Conservation (phyloP, 495 filamentous ascomycete genomes). For the Aspergillus steynii region DNA sequence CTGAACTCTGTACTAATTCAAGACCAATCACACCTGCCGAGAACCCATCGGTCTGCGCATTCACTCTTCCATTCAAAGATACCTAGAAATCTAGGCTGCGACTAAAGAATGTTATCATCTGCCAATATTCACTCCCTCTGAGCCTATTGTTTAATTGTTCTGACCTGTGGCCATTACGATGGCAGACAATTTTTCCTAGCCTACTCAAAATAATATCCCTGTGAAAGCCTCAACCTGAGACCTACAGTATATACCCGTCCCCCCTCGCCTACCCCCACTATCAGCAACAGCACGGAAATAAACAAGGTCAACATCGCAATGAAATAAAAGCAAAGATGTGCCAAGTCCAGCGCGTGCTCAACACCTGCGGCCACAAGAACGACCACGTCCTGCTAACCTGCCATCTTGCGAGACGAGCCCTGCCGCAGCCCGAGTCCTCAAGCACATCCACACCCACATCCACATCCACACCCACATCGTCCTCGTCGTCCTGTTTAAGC, state of each 20-base stretch:
- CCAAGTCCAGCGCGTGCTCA: slow-evolving; percentile 21
- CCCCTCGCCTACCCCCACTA: neutral
- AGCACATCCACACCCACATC: no score
- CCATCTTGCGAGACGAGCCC: slow-evolving; percentile 12
- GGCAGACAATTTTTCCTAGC: no score
- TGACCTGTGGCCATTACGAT: neutral
- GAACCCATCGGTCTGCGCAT: neutral
- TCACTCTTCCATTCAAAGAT: neutral
- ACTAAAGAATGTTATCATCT: neutral
- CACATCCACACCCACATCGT: no score
- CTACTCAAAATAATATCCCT: no score
- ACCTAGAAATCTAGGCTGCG: neutral
- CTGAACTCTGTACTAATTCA: neutral
- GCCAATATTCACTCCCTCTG: neutral
- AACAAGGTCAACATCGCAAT: no score
- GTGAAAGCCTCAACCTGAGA: neutral
- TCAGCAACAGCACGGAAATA: neutral
- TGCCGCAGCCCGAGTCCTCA: neutral
- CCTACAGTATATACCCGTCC: neutral
- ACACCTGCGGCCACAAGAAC: slow-evolving; percentile 25
- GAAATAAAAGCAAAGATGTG: slow-evolving; percentile 17
- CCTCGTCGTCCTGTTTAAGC: no score
- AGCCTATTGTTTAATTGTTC: neutral
- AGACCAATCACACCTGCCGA: neutral
- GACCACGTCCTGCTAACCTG: slow-evolving; percentile 24